A percentile compares a stretch with the other conserved stretches of the same genome.
These are phyloP conservation scores for Rubroboletus satanas DNA, from an alignment of 768 basidiomycete species.

Conservation along the genomic window DNA sequence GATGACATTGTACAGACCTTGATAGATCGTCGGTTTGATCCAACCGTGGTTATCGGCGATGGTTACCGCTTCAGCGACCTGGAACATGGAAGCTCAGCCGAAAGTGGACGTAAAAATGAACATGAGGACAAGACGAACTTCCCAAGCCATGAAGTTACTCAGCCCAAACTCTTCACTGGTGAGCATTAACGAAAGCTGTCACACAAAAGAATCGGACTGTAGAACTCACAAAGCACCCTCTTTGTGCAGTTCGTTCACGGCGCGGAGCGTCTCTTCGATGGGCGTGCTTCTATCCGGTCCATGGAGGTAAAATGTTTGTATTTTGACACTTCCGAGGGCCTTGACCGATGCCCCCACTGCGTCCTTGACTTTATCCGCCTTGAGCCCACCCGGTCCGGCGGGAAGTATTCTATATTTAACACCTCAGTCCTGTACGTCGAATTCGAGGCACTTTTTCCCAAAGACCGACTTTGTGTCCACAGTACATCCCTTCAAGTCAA, in stretches of 20 bases:
- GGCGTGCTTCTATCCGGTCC: constrained; percentile 41
- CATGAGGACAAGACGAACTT: constrained; percentile 13
- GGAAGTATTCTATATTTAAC: constrained; percentile 34
- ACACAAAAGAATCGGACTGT: too few relatives aligned
- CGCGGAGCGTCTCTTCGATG: constrained; percentile 44
- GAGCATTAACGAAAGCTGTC: not conserved
- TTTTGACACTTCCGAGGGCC: not conserved
- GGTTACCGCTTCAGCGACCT: constrained; percentile 42
- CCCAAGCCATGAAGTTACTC: constrained; percentile 29
- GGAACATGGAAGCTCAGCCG: not conserved
- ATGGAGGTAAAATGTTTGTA: constrained; percentile 21
- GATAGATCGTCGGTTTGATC: constrained; percentile 48
- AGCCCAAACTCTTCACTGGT: constrained; percentile 12
- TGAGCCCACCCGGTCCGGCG: not conserved
- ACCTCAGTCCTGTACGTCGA: not conserved
- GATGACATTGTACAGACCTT: constrained; percentile 47
- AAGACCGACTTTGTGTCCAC: constrained; percentile 20
- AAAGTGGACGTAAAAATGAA: not conserved
- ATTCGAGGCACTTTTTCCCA: not conserved
- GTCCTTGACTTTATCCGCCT: not conserved
- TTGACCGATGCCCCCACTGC: not conserved
- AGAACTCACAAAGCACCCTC: constrained; percentile 46
- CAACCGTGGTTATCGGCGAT: constrained; percentile 44
- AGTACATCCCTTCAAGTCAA: constrained; percentile 16
- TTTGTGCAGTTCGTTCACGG: constrained; percentile 45